Evolutionary conservation across 2,329 filamentous ascomycete genomes (phyloP).

Genomic region (Alternaria consortialis): DNA sequence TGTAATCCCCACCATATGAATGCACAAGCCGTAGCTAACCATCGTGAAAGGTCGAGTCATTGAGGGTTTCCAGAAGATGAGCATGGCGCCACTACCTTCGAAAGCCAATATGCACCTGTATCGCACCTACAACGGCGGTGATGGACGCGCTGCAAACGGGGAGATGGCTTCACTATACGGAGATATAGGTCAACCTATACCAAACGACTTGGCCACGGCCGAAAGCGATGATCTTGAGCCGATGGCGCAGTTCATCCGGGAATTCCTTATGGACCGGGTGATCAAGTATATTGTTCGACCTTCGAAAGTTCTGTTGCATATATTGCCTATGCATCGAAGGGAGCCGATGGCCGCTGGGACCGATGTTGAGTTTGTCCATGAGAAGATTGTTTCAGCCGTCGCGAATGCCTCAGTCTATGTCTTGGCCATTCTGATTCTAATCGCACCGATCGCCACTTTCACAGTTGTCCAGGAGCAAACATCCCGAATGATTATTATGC

Average conservation of each 20-base stretch:
- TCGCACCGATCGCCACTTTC: constrained; percentile 10
- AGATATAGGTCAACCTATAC: not conserved
- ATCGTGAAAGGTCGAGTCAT: not conserved
- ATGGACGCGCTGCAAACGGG: constrained; percentile 10
- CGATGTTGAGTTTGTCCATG: not conserved
- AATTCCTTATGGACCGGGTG: constrained; percentile 4
- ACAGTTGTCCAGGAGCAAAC: not conserved
- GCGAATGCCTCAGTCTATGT: not conserved
- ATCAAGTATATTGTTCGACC: not conserved
- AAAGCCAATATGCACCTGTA: not conserved
- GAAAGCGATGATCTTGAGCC: not conserved
- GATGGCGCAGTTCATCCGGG: not conserved
- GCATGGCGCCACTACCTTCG: not conserved
- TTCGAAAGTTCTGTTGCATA: not conserved
- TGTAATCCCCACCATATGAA: too few species aligned
- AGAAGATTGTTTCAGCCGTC: not conserved
- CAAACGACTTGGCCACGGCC: not conserved
- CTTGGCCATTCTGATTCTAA: constrained; percentile 6
- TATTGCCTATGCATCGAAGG: not conserved
- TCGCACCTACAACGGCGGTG: not conserved
- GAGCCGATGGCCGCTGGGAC: too few species aligned
- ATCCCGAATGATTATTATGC: constrained; percentile 3
- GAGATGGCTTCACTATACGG: constrained; percentile 8
- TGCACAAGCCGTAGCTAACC: too few species aligned
- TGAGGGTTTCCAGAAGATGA: not conserved